phyloP scores from a whole-genome alignment of 768 basidiomycete species.

The Boletus reticulatus region DNA sequence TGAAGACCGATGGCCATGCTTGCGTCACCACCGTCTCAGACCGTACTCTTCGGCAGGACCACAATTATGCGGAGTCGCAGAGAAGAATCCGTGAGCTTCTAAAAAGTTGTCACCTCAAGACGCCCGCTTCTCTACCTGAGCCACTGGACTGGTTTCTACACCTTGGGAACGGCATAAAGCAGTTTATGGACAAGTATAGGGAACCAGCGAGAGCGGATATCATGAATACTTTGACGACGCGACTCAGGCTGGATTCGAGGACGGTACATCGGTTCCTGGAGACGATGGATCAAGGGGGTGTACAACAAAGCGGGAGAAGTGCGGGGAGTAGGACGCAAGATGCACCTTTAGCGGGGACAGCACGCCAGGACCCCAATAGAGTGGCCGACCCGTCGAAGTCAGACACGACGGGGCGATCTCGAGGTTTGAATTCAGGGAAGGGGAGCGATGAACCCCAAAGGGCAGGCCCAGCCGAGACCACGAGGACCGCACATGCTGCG shows the following conservation, averaged over 20 bases:
- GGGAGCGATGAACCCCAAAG: neutral
- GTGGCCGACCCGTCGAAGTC: neutral
- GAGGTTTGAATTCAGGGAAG: neutral
- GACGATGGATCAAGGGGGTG: neutral
- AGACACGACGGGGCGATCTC: neutral
- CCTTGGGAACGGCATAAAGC: neutral
- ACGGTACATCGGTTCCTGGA: neutral
- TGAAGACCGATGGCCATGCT: slow-evolving; percentile 19
- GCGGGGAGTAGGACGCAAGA: neutral
- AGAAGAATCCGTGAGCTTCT: slow-evolving; percentile 10
- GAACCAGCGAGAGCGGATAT: neutral
- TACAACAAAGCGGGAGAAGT: neutral
- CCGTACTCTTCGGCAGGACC: neutral
- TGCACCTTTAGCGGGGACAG: neutral
- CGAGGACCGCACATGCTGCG: neutral
- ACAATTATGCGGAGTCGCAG: slow-evolving; percentile 14
- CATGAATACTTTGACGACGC: neutral
- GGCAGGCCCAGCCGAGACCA: neutral
- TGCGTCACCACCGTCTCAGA: slow-evolving; percentile 18
- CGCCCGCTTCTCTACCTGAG: neutral
- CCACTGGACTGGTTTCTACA: neutral
- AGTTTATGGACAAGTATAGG: neutral
- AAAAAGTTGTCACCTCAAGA: neutral
- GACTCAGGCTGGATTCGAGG: neutral
- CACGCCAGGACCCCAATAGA: neutral